phyloP scores from a whole-genome alignment of 2,329 filamentous ascomycete genomes.

The Cladorrhinum sp. region DNA sequence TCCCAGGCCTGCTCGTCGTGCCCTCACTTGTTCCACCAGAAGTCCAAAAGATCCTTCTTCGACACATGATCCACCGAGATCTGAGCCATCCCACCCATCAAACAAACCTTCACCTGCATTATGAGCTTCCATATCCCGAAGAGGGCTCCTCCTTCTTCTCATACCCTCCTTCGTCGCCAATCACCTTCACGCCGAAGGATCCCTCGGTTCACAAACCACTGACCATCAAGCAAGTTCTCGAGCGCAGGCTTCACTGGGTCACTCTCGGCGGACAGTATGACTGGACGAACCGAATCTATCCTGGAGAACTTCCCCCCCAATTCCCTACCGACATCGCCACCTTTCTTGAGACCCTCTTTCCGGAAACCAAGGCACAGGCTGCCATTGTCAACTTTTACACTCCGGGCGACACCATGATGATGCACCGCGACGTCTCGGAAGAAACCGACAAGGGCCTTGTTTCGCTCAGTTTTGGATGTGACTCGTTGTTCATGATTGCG shows the following conservation, averaged over 20 bases:
- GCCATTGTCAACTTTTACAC: conserved; percentile 94
- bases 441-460: conserved; percentile 73
- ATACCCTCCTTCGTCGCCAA: conserved; percentile 46
- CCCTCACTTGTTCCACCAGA: conserved; percentile 68
- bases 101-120: conserved; percentile 66
- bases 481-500: conserved; percentile 82
- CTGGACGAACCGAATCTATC: conserved; percentile 86
- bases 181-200: conserved; percentile 65
- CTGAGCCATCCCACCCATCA: conserved; percentile 68
- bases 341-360: conserved; percentile 69
- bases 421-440: conserved; percentile 93
- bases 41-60: conserved; percentile 68
- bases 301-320: conserved; percentile 59
- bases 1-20: conserved; percentile 71
- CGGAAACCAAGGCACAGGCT: conserved; percentile 74
- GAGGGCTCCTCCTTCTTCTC: conserved; percentile 52
- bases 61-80: conserved; percentile 64
- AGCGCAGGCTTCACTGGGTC: conserved; percentile 84
- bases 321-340: conserved; percentile 72
- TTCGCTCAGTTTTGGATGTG: conserved; percentile 85
- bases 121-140: conserved; percentile 33
- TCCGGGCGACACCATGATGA: conserved; percentile 83
- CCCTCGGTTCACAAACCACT: conserved; percentile 71
- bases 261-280: conserved; percentile 95
- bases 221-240: conserved; percentile 65